A percentile compares a stretch with the other conserved stretches of the same genome.
These are phyloP conservation scores for Rhodotorula sp. DNA, from an alignment of 1,284 basidiomycete genomes.

Conservation along the genomic window DNA sequence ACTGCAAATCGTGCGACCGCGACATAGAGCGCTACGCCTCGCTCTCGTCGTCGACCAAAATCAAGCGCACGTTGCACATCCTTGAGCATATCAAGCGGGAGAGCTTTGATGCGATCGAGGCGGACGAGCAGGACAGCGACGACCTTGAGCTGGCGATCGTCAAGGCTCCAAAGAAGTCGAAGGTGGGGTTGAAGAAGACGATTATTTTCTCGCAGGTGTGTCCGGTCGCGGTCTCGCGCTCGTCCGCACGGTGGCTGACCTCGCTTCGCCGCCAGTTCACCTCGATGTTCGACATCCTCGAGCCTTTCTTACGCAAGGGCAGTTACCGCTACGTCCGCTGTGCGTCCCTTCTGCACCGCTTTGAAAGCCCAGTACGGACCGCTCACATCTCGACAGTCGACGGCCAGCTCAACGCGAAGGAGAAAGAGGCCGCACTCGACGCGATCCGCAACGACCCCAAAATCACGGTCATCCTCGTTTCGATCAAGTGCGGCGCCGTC, in stretches of 20 bases:
- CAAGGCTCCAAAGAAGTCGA: not conserved
- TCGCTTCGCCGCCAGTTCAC: slow-evolving; percentile 66
- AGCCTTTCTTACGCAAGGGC: slow-evolving; percentile 69
- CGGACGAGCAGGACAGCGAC: slow-evolving; percentile 51
- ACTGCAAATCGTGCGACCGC: slow-evolving; percentile 41
- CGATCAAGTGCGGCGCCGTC: slow-evolving; percentile 66
- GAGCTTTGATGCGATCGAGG: slow-evolving; percentile 11
- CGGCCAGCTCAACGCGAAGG: slow-evolving; percentile 54
- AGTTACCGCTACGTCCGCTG: slow-evolving; percentile 76
- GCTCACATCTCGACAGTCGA: slow-evolving; percentile 18
- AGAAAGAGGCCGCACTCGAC: slow-evolving; percentile 65
- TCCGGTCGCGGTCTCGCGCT: too few relatives aligned
- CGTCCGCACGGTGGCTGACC: slow-evolving; percentile 46
- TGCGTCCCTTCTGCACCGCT: slow-evolving; percentile 52
- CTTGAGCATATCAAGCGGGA: slow-evolving; percentile 61
- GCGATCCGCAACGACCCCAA: slow-evolving; percentile 62
- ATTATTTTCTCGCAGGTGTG: slow-evolving; percentile 61
- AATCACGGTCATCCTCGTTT: slow-evolving; percentile 79
- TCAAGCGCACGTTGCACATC: slow-evolving; percentile 73
- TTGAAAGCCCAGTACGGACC: not conserved
- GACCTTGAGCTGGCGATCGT: slow-evolving; percentile 35
- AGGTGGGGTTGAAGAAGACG: slow-evolving; percentile 67
- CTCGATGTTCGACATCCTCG: slow-evolving; percentile 79
- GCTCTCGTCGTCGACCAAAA: slow-evolving; percentile 61
- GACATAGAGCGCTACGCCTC: slow-evolving; percentile 28